Percentiles rank a stretch among this genome's conserved stretches.
These are phyloP conservation scores for Aspergillus proliferans DNA, from an alignment of 2,329 filamentous ascomycete species.

Conservation along the genomic window DNA sequence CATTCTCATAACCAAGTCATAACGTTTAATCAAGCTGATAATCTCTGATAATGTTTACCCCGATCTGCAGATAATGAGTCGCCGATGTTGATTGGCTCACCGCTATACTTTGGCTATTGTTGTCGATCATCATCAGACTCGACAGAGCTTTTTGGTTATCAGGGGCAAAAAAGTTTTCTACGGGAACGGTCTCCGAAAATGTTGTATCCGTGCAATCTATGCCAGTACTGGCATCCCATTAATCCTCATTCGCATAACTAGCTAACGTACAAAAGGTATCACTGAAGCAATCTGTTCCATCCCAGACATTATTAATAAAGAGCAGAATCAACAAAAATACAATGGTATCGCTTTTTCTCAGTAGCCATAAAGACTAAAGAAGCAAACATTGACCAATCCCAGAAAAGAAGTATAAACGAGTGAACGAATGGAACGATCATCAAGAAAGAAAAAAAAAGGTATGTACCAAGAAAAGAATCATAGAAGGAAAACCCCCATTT, in stretches of 20 bases:
- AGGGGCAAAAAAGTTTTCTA: no score
- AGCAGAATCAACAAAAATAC: slow-evolving; percentile 2
- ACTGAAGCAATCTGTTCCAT: background rate
- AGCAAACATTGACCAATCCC: background rate
- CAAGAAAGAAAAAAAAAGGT: slow-evolving; percentile 1
- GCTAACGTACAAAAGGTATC: background rate
- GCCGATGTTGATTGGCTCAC: no score
- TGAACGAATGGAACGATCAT: slow-evolving; percentile 2
- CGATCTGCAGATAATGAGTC: no score
- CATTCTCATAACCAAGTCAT: no score
- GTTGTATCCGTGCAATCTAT: background rate
- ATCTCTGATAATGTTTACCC: no score
- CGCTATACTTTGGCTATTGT: no score
- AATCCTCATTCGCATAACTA: background rate
- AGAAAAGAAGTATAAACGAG: background rate
- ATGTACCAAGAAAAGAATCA: background rate
- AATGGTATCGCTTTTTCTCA: background rate
- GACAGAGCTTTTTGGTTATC: no score
- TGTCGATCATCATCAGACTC: no score
- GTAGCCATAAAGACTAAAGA: background rate
- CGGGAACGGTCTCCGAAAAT: no score
- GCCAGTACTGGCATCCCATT: background rate
- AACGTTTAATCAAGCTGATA: no score
- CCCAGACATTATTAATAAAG: background rate
- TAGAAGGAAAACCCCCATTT: background rate